These are phyloP conservation scores for Taiozyma sp. DNA, from an alignment of 1,139 yeast species.

Conservation along the genomic window DNA sequence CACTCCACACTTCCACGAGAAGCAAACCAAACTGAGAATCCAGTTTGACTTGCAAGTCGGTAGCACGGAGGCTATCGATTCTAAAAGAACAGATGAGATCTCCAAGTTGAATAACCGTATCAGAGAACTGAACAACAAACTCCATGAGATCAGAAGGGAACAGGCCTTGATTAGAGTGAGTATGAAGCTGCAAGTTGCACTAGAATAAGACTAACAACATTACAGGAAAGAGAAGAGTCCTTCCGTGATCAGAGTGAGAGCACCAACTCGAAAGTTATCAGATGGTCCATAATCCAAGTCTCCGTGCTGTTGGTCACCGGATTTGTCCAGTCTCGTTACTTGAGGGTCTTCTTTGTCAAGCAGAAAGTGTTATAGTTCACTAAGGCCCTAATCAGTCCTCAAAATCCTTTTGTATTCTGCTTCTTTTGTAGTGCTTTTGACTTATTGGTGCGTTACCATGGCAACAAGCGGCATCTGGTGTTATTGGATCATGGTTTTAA, in stretches of 20 bases:
- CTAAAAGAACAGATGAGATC: slow-evolving; percentile 40
- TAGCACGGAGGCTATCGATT: slow-evolving; percentile 42
- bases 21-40: slow-evolving; percentile 35
- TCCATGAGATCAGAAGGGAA: slow-evolving; percentile 46
- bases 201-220: slow-evolving; percentile 18
- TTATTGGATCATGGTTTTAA: slow-evolving; percentile 77
- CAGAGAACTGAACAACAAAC: slow-evolving; percentile 40
- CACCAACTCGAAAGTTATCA: slow-evolving; percentile 47
- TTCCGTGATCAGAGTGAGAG: slow-evolving; percentile 53
- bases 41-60: slow-evolving; percentile 46
- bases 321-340: slow-evolving; percentile 55
- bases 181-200: slow-evolving; percentile 1
- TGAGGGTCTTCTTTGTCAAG: slow-evolving; percentile 58
- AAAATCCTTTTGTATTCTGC: background rate
- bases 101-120: slow-evolving; percentile 38
- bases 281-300: slow-evolving; percentile 51
- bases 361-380: slow-evolving; percentile 45
- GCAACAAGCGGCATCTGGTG: slow-evolving; percentile 54
- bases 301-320: slow-evolving; percentile 44
- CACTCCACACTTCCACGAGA: slow-evolving; percentile 46
- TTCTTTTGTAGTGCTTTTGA: slow-evolving; percentile 20
- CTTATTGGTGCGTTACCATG: slow-evolving; percentile 45
- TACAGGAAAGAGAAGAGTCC: slow-evolving; percentile 40
- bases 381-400: background rate
- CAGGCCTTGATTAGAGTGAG: slow-evolving; percentile 42